Evolutionary conservation across 306 rosid genomes (phyloP).

Genomic region (Ziziphus jujuba): DNA sequence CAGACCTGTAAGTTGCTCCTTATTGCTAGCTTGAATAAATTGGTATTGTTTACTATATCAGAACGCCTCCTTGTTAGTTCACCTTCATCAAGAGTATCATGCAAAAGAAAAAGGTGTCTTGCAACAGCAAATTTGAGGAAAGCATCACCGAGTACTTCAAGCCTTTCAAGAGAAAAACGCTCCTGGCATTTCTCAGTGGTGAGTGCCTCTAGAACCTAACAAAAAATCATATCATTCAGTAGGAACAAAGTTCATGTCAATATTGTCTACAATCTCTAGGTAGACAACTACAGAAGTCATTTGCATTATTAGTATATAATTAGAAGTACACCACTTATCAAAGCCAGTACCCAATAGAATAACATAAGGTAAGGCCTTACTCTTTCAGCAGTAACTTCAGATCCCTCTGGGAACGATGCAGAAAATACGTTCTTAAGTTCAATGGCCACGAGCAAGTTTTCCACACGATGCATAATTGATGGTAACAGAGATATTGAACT

Average conservation of each 20-base stretch:
- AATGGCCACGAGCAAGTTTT: constrained; percentile 85
- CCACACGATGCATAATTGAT: constrained; percentile 92
- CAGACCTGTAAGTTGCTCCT: constrained; percentile 78
- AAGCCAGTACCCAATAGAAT: constrained; percentile 9
- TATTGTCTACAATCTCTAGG: not conserved
- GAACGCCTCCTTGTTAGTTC: constrained; percentile 78
- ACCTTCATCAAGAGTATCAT: constrained; percentile 80
- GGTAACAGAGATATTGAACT: constrained; percentile 93
- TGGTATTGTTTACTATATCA: constrained; percentile 64
- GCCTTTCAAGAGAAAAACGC: constrained; percentile 91
- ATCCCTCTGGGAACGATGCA: constrained; percentile 73
- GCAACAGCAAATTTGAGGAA: constrained; percentile 88
- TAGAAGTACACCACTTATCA: constrained; percentile 5
- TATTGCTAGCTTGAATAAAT: constrained; percentile 74
- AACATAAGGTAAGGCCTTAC: constrained; percentile 49
- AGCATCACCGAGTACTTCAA: constrained; percentile 94
- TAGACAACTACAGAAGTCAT: constrained; percentile 16
- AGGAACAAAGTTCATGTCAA: constrained; percentile 3
- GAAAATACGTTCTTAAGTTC: constrained; percentile 64
- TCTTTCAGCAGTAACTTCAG: constrained; percentile 55
- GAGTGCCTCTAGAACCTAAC: constrained; percentile 84
- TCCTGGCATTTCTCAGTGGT: constrained; percentile 96
- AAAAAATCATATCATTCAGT: constrained; percentile 30
- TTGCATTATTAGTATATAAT: constrained; percentile 11
- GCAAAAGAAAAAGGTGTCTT: constrained; percentile 69